Base-by-base conservation (phyloP, 2,329 filamentous ascomycete species). In the Colletotrichum destructivum region DNA sequence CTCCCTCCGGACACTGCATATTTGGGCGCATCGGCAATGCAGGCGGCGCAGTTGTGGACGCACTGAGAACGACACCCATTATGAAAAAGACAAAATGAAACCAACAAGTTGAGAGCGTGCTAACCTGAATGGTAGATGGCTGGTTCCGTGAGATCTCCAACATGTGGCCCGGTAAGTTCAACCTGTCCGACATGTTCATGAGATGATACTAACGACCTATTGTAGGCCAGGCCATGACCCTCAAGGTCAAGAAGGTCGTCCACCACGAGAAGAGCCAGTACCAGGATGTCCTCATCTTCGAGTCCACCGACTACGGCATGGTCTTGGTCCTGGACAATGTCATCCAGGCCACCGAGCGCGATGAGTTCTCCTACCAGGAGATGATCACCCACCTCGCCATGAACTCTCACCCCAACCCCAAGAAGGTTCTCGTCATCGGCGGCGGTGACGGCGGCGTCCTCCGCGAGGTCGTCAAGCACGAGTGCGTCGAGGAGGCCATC, bases 231-330 rank as follows among this genome's bases (percentile, higher is more conserved):
- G 96, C 96, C 83, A 98, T 98, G 96, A 98, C 94, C 78, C 92
- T 98, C 82, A 95, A 94, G 86, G 96, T 99, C 85, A 96, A 99
- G 84, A 94, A 98, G 88, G 92, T 99, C 81, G 89, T 99, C 75
- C 95, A 98, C 90, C 96, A 98, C 88, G 96, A 99, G 88, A 98
- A 98, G 91, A 96, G 93, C 89, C 88, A 97, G 88, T 99, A 98
- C 88, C 96, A 99, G 87, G 96, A 99, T 82, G 96, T 99, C 76
- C 92, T 99, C 79, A 94, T 98, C 88, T 99, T 99, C 88, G 93
- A 99, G 89, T 98, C 94, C 78, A 97, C 93, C 87, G 91, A 98
- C 89, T 93, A 98, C 84, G 96, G 96, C 84, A 97, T 91, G 81
- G 96, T 98, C 73, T 90, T 99, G 71, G 96, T 99, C 75, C 91